Evolutionary conservation across 2,329 filamentous ascomycete genomes (phyloP).

Genomic region (Arthroderma sp.): DNA sequence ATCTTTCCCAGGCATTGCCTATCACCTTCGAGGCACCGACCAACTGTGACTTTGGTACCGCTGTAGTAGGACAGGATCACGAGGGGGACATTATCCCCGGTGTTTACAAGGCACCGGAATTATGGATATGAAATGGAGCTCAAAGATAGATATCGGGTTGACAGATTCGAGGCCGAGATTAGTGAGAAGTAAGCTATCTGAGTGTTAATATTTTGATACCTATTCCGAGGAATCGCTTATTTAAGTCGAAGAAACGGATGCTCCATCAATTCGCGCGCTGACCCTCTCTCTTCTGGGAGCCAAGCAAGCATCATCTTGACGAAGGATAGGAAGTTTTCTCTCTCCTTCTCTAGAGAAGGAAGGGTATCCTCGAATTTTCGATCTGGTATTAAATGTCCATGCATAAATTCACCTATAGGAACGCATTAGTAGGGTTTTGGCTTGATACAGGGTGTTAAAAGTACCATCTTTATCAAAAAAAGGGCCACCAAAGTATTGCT

Average conservation of each 20-base stretch:
- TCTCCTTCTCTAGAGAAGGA: constrained; percentile 20
- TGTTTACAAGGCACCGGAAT: no score
- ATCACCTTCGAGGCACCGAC: no score
- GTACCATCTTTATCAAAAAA: constrained; percentile 18
- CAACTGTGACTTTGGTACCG: no score
- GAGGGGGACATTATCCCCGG: no score
- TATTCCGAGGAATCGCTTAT: neutral
- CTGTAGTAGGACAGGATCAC: no score
- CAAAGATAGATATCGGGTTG: no score
- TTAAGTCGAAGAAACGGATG: constrained; percentile 17
- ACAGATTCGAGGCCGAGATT: no score
- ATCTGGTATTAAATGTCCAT: constrained; percentile 14
- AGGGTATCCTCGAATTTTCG: constrained; percentile 9
- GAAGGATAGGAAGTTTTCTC: constrained; percentile 24
- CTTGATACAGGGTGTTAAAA: constrained; percentile 12
- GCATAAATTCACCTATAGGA: constrained; percentile 14
- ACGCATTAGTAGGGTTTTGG: constrained; percentile 16
- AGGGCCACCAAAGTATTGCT: constrained; percentile 27
- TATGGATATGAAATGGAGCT: no score
- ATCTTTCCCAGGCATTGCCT: no score
- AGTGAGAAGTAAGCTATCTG: no score
- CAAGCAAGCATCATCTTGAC: constrained; percentile 23
- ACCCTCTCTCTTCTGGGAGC: constrained; percentile 24
- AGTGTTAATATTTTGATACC: no score
- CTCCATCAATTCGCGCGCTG: constrained; percentile 23